Percentiles rank a stretch among this genome's conserved stretches.
These are phyloP conservation scores for Camelina sativa DNA, from an alignment of 345 rosid genomes.

Conservation along the genomic window DNA sequence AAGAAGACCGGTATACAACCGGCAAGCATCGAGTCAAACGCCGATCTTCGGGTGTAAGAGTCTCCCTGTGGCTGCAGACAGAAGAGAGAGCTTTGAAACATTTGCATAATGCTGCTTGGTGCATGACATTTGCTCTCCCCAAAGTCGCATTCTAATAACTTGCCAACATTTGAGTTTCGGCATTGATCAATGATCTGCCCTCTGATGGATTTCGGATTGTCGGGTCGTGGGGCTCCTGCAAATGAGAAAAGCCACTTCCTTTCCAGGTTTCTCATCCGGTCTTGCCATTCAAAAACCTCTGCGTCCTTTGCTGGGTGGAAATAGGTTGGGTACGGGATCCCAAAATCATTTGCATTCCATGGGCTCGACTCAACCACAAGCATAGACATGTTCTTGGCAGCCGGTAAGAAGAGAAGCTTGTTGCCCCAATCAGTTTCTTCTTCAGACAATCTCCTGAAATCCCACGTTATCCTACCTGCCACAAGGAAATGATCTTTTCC, in stretches of 20 bases:
- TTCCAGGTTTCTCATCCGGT: conserved; percentile 75
- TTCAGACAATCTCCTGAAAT: conserved; percentile 79
- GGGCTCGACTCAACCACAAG: conserved; percentile 97
- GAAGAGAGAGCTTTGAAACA: conserved; percentile 82
- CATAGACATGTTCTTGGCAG: conserved; percentile 90
- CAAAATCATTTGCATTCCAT: conserved; percentile 92
- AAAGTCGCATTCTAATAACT: conserved; percentile 77
- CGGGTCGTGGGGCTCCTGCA: conserved; percentile 92
- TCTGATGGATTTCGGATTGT: conserved; percentile 72
- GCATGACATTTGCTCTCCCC: conserved; percentile 97
- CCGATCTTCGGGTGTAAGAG: conserved; percentile 87
- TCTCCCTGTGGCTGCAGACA: conserved; percentile 94
- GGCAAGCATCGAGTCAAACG: conserved; percentile 85
- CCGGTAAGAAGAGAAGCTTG: conserved; percentile 84
- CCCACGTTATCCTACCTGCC: conserved; percentile 94
- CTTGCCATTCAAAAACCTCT: conserved; percentile 83
- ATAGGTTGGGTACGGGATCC: conserved; percentile 86
- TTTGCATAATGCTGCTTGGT: conserved; percentile 87
- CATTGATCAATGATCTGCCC: conserved; percentile 86
- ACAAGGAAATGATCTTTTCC: conserved; percentile 94
- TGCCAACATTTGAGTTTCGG: conserved; percentile 57
- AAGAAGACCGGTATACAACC: conserved; percentile 94
- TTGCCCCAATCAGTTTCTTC: conserved; percentile 87
- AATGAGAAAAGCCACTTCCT: conserved; percentile 95
- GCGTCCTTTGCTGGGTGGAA: conserved; percentile 85